Evolutionary conservation across 2,329 filamentous ascomycete species (phyloP), one percentile per base, ranked within the genome.

Genomic region (Chaetomium olivaceum): DNA sequence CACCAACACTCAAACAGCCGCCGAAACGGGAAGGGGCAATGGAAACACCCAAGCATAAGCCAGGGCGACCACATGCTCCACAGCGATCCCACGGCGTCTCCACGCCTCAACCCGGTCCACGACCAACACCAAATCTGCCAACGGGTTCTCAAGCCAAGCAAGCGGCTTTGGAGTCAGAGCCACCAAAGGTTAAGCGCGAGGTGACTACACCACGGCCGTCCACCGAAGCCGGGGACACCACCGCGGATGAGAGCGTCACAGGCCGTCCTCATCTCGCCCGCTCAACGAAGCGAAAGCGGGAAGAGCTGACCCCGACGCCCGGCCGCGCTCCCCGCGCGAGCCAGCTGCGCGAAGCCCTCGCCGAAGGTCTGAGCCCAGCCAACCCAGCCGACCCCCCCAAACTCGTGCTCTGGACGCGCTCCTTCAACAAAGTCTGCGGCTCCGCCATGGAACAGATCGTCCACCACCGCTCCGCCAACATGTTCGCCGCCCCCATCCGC

Each of bases 361-460:
- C 67, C 23, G 21, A 64, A 67, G 84, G 56, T 2, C n/a, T 46
- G 65, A 73, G 80, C 65, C 75, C 83, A 14, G 11, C 76, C 65
- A 73, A 80, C 65, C 75, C 83, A 21, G 11, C 76, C 73, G 81
- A 64, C 68, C 87, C 89, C 31, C 85, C 87, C 25, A 86, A 86
- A 9, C 85, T 91, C 64, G 90, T 93, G 5, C 81, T 91, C 50
- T 91, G 90, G 81, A 92, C 91, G 16, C 87, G 91, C 57, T 89
- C 89, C 57, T 89, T 94, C 73, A 86, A 89, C 43, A 88, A 89
- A 70, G 91, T 92, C 16, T 89, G 88, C 36, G 85, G 85, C 4
- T 89, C 89, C 4, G 88, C 91, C 14, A 82, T 93, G 69, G 91
- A 93, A 73, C 88, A 92, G 71, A 91, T 93, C 66, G 86, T 87